Conservation (phyloP, 257 asterid genomes). For the Nicotiana undulata region DNA sequence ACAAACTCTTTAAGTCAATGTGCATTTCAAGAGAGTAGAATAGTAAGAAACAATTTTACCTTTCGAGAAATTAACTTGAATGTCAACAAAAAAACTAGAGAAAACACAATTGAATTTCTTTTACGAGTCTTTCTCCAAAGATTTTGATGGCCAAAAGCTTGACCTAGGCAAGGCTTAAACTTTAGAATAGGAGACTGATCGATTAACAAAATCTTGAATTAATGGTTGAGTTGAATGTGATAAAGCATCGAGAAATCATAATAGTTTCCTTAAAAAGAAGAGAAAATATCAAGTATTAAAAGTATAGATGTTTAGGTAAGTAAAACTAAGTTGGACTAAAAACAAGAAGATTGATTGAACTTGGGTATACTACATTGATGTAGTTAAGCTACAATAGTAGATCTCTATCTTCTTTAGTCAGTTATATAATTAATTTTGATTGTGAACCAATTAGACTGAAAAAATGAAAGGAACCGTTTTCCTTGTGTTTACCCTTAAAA, state of each 20-base stretch:
- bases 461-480: not conserved
- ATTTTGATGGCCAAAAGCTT: not conserved
- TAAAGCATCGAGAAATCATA: not conserved
- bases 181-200: not conserved
- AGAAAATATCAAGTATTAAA: not conserved
- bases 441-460: not conserved
- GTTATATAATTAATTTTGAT: not conserved
- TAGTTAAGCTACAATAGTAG: not conserved
- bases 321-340: no score
- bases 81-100: not conserved
- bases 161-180: not conserved
- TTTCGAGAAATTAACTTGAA: not conserved
- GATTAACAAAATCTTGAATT: not conserved
- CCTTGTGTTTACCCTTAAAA: no score
- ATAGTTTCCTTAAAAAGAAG: not conserved
- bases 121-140: not conserved
- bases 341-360: not conserved
- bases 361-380: not conserved
- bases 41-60: not conserved
- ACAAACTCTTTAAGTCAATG: not conserved
- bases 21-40: not conserved
- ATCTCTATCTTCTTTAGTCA: not conserved
- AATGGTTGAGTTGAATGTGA: not conserved
- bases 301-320: no score
- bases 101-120: not conserved